Base-by-base conservation (phyloP, 2,329 filamentous ascomycete species). In the Colletotrichum liaoningense region DNA sequence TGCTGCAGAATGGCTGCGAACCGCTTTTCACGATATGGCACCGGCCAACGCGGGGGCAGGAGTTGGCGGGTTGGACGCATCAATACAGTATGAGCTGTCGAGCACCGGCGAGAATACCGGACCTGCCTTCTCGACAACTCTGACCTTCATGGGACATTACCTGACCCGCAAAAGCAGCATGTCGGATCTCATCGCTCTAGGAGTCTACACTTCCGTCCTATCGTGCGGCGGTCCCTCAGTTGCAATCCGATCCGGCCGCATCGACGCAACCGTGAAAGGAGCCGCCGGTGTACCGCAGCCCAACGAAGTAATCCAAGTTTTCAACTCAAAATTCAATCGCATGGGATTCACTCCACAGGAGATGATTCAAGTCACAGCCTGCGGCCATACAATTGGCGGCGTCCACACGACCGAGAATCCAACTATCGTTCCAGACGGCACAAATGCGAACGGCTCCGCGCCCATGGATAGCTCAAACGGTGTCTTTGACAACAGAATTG, bases 1-100 rank as follows among this genome's bases (percentile, higher is more conserved):
- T 57, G 88, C 90, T 6, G 89, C 89, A 7, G 89, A 91, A 79
- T 92, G 90, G 90, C 80, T 92, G 55, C 86, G 90, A 38, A 86
- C 88, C 3, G 90, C 86, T 28, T 92, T 92, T 74, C 90, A 92
- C 80, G 90, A 92, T 78, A 90, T 91, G 86, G 83, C 88, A 5
- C 89, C 89, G 3, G 86, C 84, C 35, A 90, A 88, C 76, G 79
- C 82, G 14, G 86, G 81, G 74, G 83, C 81, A 35, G 83, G 84
- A 49, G 81, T 80, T 5, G 90, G 90, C 46, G 90, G 90, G 1
- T 74, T 92, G 49, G 90, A 92, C 76, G 90, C 82, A 16, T 92
- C 90, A 5, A 81, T 92, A 35, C 88, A 90, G 74, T 92, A 88
- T 76, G 90, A 92, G 80, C 80, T 91, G 24, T 11, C 67, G 22